Evolutionary conservation across 306 rosid genomes (phyloP).

Genomic region (apple (Malus domestica)): DNA sequence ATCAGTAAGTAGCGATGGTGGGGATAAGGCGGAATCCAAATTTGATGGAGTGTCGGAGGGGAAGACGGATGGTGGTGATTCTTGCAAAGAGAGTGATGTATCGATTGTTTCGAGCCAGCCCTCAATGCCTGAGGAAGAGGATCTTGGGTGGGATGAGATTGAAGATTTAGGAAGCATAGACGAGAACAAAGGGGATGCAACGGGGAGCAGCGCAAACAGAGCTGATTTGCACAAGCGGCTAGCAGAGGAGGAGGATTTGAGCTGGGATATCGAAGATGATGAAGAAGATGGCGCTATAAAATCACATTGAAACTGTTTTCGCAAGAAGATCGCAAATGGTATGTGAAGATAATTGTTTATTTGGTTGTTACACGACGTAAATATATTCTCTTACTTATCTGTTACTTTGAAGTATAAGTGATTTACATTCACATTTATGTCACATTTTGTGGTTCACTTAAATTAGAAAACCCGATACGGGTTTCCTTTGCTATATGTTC

Average conservation of each 20-base stretch:
- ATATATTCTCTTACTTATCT: not conserved
- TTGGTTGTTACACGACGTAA: not conserved
- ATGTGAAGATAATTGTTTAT: constrained; percentile 6
- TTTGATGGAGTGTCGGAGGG: constrained; percentile 33
- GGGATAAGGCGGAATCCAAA: constrained; percentile 30
- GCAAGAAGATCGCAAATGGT: not conserved
- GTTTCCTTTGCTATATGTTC: not conserved
- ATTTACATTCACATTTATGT: not conserved
- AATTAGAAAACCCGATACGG: not conserved
- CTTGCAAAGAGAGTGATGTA: constrained; percentile 74
- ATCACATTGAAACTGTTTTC: constrained; percentile 34
- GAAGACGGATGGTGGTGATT: constrained; percentile 44
- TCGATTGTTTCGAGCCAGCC: constrained; percentile 79
- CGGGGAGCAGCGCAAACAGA: constrained; percentile 23
- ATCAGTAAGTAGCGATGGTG: constrained; percentile 18
- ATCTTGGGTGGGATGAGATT: constrained; percentile 85
- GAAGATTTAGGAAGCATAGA: constrained; percentile 65
- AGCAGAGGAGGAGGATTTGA: constrained; percentile 67
- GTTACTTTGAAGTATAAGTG: not conserved
- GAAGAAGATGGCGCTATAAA: constrained; percentile 45
- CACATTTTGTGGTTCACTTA: not conserved
- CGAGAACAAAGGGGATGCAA: constrained; percentile 42
- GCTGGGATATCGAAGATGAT: constrained; percentile 82
- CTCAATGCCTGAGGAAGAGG: constrained; percentile 69
- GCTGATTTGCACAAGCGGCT: constrained; percentile 51